These are phyloP conservation scores for Mortierella sp. DNA, from an alignment of 371 early-diverging fungal species.

Conservation along the genomic window DNA sequence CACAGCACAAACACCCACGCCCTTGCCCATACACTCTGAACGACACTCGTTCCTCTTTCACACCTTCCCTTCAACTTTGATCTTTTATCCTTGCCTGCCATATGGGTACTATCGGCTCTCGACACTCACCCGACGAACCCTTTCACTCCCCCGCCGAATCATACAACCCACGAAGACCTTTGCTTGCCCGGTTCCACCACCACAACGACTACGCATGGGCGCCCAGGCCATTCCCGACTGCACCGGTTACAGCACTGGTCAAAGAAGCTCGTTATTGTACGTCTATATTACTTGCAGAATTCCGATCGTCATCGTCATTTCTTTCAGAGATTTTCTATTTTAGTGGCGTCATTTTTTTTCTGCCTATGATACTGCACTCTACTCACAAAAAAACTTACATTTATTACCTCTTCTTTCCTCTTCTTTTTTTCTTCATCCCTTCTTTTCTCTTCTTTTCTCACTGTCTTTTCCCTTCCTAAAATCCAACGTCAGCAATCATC, in stretches of 20 bases:
- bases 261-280: slow-evolving; percentile 51
- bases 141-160: slow-evolving; percentile 23
- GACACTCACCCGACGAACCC: slow-evolving; percentile 17
- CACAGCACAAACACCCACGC: neutral
- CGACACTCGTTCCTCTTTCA: neutral
- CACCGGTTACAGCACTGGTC: slow-evolving; percentile 43
- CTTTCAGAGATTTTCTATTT: neutral
- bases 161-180: slow-evolving; percentile 23
- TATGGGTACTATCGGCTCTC: slow-evolving; percentile 37
- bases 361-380: too few relatives aligned
- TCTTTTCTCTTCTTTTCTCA: neutral
- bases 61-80: neutral
- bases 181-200: slow-evolving; percentile 19
- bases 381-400: neutral
- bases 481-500: slow-evolving; percentile 32
- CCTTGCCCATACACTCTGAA: neutral
- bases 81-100: neutral
- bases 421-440: neutral
- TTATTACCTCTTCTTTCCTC: neutral
- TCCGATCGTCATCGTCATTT: neutral
- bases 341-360: neutral
- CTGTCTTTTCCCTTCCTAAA: neutral
- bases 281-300: too few relatives aligned
- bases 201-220: slow-evolving; percentile 22
- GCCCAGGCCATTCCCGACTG: slow-evolving; percentile 40